Conservation (phyloP, 768 basidiomycete genomes). For the Suillus clintonianus region DNA sequence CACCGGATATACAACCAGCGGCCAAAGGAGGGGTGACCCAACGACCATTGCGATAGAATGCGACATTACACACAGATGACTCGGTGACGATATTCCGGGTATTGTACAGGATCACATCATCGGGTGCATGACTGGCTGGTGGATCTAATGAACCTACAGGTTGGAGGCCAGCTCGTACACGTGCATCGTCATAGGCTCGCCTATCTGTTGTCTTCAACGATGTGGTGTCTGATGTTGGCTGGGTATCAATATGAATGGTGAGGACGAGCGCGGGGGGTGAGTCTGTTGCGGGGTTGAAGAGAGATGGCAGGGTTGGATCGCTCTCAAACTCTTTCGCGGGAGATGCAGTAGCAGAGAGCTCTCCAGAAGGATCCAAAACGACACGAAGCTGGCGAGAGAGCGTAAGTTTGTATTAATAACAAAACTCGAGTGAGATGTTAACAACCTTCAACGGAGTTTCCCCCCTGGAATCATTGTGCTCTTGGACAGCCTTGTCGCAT, state of each 20-base stretch:
- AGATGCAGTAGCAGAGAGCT: slow-evolving; percentile 36
- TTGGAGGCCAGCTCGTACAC: slow-evolving; percentile 52
- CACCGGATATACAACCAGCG: slow-evolving; percentile 73
- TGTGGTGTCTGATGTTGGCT: slow-evolving; percentile 52
- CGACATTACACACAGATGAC: slow-evolving; percentile 71
- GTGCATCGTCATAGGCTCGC: slow-evolving; percentile 59
- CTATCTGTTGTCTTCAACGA: slow-evolving; percentile 73
- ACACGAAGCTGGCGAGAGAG: slow-evolving; percentile 51
- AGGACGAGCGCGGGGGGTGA: slow-evolving; percentile 43
- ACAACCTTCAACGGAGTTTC: slow-evolving; percentile 28
- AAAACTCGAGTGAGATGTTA: not conserved
- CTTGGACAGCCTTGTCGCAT: slow-evolving; percentile 49
- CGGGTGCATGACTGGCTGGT: slow-evolving; percentile 18
- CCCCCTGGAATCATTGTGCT: slow-evolving; percentile 13
- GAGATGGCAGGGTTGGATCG: slow-evolving; percentile 43
- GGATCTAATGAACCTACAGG: slow-evolving; percentile 18
- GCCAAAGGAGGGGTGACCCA: slow-evolving; percentile 70
- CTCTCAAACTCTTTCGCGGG: slow-evolving; percentile 32
- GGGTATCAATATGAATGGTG: slow-evolving; percentile 54
- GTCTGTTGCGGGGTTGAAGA: slow-evolving; percentile 36
- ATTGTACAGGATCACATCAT: slow-evolving; percentile 71
- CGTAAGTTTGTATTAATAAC: not conserved
- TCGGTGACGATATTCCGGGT: slow-evolving; percentile 54
- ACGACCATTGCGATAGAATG: slow-evolving; percentile 51
- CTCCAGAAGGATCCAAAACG: slow-evolving; percentile 41